Conservation (phyloP, 257 asterid species). For the Jasminum sambac region DNA sequence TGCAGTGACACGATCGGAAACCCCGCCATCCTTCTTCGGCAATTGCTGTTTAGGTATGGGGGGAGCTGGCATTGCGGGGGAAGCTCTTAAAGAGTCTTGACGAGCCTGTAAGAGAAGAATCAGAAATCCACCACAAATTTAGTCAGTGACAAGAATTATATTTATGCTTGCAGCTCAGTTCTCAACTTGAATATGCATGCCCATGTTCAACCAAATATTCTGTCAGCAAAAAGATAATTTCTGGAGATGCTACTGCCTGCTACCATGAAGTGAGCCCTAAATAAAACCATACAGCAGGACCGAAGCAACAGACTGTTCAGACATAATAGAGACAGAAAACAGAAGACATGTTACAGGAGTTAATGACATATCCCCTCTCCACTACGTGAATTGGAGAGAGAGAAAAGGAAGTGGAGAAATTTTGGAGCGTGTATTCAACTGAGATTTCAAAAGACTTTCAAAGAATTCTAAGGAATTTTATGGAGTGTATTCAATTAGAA, state of each 20-base stretch:
- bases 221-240: background rate
- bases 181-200: background rate
- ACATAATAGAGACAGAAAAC: background rate
- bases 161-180: background rate
- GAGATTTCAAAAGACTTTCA: no score
- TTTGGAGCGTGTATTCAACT: no score
- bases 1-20: slow-evolving; percentile 42
- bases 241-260: slow-evolving; percentile 5
- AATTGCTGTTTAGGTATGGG: slow-evolving; percentile 61
- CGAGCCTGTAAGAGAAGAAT: slow-evolving; percentile 45
- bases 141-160: slow-evolving; percentile 4
- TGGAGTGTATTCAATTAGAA: no score
- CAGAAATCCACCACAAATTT: background rate
- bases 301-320: background rate
- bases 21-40: slow-evolving; percentile 52
- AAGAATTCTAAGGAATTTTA: no score
- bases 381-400: background rate
- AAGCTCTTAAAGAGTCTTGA: slow-evolving; percentile 45
- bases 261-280: background rate
- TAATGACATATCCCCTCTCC: background rate
- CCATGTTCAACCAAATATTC: background rate
- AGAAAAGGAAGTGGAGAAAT: background rate
- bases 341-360: background rate
- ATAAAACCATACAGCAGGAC: slow-evolving; percentile 2
- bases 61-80: slow-evolving; percentile 55